Evolutionary conservation across 2,329 filamentous ascomycete genomes (phyloP).

Genomic region (Pleomassaria siparia): DNA sequence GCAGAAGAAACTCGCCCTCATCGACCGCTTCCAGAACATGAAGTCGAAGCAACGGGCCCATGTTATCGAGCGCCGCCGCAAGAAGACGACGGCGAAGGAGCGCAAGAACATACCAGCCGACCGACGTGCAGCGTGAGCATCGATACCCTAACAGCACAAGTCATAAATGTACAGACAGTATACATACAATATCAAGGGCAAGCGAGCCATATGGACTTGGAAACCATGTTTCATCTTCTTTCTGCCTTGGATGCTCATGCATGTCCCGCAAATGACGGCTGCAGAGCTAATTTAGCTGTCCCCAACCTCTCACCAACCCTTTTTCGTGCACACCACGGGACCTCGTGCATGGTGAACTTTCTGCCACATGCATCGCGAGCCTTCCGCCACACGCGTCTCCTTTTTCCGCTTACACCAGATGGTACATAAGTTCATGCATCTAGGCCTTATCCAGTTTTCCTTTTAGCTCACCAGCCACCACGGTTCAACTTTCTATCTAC

Average conservation of each 20-base stretch:
- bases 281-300: neutral
- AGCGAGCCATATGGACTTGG: neutral
- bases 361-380: too few species aligned
- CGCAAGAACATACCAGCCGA: slow-evolving; percentile 61
- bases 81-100: slow-evolving; percentile 87
- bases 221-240: slow-evolving; percentile 1
- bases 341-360: neutral
- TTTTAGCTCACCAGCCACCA: slow-evolving; percentile 4
- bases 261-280: neutral
- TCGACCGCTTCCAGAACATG: slow-evolving; percentile 79
- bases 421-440: too few species aligned
- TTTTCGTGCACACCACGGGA: neutral
- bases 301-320: too few species aligned
- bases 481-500: slow-evolving; percentile 1
- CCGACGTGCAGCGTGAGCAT: slow-evolving; percentile 30
- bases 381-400: too few species aligned
- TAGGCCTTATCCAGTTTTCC: too few species aligned
- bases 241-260: slow-evolving; percentile 1
- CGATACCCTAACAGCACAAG: neutral
- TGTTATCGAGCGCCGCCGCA: slow-evolving; percentile 81
- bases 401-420: neutral
- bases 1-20: slow-evolving; percentile 80
- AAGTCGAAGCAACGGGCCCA: slow-evolving; percentile 82
- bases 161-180: neutral
- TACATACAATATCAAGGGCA: neutral